Base-by-base conservation (phyloP, 805 yeast genomes). In the Torulaspora microellipsoides region DNA sequence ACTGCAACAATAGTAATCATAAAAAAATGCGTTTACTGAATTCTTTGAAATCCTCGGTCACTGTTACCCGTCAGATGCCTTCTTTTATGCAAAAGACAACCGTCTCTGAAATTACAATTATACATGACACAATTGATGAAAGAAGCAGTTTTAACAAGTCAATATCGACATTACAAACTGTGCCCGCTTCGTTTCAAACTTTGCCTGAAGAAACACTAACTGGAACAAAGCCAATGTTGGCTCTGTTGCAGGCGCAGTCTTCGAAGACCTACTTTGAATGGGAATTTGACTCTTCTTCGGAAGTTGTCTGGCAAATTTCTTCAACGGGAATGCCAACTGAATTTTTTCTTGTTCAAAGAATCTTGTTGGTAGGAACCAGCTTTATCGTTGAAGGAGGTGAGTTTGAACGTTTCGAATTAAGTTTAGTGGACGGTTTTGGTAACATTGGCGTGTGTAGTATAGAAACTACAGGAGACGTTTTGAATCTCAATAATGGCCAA, bases 221-320 rank as follows among this genome's bases (percentile, higher is more conserved):
- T 12, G 38, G 36, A 14, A 36, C 51, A 3, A 48, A 43, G 27
- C 57, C 59, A 6, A 30, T 47, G 27, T 32, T 53, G 23, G 51
- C 44, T 15, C 29, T 54, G 14, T 29, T 49, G 17, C 47, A 49
- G 35, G 50, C 55, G 13, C 51, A 51, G 27, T 33, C 37, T 8
- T 37, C 38, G n/a, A 53, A 53, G 31, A 35, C 27, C 8, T 54
- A 53, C 38, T 53, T 43, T 34, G 47, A 46, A 25, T 53, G 45
- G 42, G 40, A 27, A 17, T 36, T 41, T 15, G 42, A 44, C 15
- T 35, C 51, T 12, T 12, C 31, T 17, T 35, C 40, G 15, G 40
- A 35, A 14, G 43, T 34, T 15, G 38, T 33, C 10, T 47, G 46
- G 47, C 40, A 49, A 13, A 36, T 43, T 9, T 34, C 48, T 14